Evolutionary conservation across 495 filamentous ascomycete genomes (phyloP), one percentile per base, ranked within the genome.

Genomic region (Penicillium crystallinum): DNA sequence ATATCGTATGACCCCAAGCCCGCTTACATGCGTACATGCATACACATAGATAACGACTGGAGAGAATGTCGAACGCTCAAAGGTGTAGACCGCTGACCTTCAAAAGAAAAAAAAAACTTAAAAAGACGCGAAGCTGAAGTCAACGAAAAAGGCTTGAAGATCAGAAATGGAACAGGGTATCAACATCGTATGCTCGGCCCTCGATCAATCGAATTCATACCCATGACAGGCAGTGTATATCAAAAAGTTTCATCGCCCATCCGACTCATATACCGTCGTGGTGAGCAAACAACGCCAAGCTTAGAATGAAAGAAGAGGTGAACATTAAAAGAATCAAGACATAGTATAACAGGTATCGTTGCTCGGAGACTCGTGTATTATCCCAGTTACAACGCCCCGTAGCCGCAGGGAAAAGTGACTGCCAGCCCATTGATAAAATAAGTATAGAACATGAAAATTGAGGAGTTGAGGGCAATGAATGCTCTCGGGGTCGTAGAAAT

Each of bases 341-440:
- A 59, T 62, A 67, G 51, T 60, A 47, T 45, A 44, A 70, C 61
- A 72, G 61, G 69, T 73, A 74, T 76, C 69, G 70, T 75, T 76
- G 71, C 62, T 53, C 66, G 72, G 69, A 64, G 66, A 75, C 64
- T 70, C 73, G 70, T 76, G 54, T 76, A 74, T 75, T 65, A 67
- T 75, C 72, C 47, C 72, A 72, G 60, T 62, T 64, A 57, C 70
- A 73, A 74, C 70, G 63, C 67, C 71, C 67, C 40, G 44, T 27
- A 27, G 7, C 3, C 3, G 7, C 3, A 27, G 23, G 7, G 54
- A 49, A 54, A 36, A 56, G 35, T 47, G 39, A 52, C 42, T 48
- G 46, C 50, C 50, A 38, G 49, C 53, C 63, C 52, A 60, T 54
- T 65, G 56, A 53, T 56, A 59, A 49, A 42, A 23, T 12, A 62